Conservation (phyloP, 805 yeast genomes). For the Lipomyces chichibuensis region DNA sequence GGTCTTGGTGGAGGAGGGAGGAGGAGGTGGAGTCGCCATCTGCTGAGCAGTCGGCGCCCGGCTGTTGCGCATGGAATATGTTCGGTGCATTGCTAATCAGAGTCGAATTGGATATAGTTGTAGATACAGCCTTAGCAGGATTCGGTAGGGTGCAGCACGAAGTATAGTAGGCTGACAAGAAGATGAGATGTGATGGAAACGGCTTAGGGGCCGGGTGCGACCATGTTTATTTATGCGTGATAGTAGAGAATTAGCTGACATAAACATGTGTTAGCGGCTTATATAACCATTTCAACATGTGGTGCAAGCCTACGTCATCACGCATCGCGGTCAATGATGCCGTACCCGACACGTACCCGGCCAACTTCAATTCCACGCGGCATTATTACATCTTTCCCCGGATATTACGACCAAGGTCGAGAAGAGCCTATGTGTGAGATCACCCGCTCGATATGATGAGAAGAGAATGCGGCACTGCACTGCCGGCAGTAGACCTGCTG, state of each 20-base stretch:
- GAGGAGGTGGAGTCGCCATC: conserved; percentile 92
- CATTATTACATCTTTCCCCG: too few relatives aligned
- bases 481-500: too few relatives aligned
- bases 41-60: conserved; percentile 98
- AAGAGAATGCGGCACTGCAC: too few relatives aligned
- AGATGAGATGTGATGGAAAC: neutral
- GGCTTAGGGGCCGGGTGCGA: neutral
- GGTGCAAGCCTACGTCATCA: neutral
- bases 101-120: neutral
- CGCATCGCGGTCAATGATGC: neutral
- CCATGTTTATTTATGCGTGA: neutral
- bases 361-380: too few relatives aligned
- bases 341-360: neutral
- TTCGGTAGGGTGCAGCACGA: neutral
- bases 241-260: neutral
- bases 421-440: too few relatives aligned
- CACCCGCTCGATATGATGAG: too few relatives aligned
- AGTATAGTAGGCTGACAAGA: neutral
- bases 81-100: conserved; percentile 80
- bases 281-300: neutral
- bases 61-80: conserved; percentile 90
- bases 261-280: neutral
- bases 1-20: conserved; percentile 83
- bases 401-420: too few relatives aligned
- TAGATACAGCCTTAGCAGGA: neutral